Conservation (phyloP, 2,329 filamentous ascomycete genomes). For the Aureobasidium subglaciale region DNA sequence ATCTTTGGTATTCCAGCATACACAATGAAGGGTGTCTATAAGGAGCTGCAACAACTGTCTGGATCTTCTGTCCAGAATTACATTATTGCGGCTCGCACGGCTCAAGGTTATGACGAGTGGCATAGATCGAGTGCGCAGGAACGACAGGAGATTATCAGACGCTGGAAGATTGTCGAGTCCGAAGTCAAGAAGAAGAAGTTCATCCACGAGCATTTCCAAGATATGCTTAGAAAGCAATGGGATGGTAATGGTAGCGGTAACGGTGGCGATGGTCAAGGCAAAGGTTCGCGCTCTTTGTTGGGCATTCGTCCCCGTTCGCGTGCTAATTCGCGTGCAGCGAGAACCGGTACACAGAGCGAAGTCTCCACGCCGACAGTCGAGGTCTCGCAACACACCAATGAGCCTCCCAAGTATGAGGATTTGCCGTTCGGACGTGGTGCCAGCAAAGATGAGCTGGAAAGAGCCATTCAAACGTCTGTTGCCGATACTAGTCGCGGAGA, state of each 20-base stretch:
- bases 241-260: slow-evolving; percentile 22
- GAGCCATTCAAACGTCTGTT: slow-evolving; percentile 64
- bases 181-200: slow-evolving; percentile 54
- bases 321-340: slow-evolving; percentile 2
- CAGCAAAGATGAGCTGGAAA: slow-evolving; percentile 51
- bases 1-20: slow-evolving; percentile 55
- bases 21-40: slow-evolving; percentile 69
- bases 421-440: slow-evolving; percentile 37
- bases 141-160: slow-evolving; percentile 54
- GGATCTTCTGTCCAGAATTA: slow-evolving; percentile 69
- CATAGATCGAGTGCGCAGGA: slow-evolving; percentile 50
- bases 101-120: slow-evolving; percentile 66
- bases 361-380: not conserved
- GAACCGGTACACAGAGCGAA: not conserved
- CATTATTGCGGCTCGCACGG: slow-evolving; percentile 67
- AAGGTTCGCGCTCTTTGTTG: not conserved
- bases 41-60: slow-evolving; percentile 62
- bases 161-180: slow-evolving; percentile 56
- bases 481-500: slow-evolving; percentile 64
- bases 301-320: not conserved
- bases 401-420: slow-evolving; percentile 25
- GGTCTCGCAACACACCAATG: slow-evolving; percentile 22
- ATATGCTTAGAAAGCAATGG: slow-evolving; percentile 33
- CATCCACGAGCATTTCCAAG: slow-evolving; percentile 47
- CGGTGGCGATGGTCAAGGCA: not conserved